A percentile compares a stretch with the other conserved stretches of the same genome.
Conservation (phyloP, 169 alveolate species). For the Plasmodium vivax region DNA sequence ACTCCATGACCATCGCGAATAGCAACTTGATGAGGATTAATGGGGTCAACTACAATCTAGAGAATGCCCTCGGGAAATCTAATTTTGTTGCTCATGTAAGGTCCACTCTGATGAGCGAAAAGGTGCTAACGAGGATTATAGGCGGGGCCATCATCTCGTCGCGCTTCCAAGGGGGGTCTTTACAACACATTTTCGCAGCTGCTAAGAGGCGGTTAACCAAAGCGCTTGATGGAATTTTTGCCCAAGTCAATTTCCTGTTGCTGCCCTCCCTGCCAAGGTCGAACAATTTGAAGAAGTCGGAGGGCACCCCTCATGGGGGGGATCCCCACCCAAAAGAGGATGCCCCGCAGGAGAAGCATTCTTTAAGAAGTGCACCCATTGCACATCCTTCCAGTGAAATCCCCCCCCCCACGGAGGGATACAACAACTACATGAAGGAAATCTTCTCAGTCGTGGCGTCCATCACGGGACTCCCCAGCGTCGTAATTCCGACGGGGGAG, state of each 20-base stretch:
- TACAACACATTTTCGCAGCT: background rate
- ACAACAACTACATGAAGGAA: constrained; percentile 64
- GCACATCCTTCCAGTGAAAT: no score
- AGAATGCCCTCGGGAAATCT: background rate
- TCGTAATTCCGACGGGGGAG: constrained; percentile 53
- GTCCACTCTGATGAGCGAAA: constrained; percentile 30
- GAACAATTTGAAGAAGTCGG: constrained; percentile 16
- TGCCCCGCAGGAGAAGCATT: background rate
- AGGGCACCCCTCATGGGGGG: background rate
- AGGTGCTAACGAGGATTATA: constrained; percentile 46
- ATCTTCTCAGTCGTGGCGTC: constrained; percentile 40
- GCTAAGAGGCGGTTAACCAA: background rate
- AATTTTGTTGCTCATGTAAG: constrained; percentile 18
- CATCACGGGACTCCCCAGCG: constrained; percentile 43
- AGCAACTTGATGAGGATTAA: constrained; percentile 44
- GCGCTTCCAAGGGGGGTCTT: background rate
- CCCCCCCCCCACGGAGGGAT: background rate
- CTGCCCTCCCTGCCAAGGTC: constrained; percentile 59
- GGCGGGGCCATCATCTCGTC: constrained; percentile 57
- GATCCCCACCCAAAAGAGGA: background rate
- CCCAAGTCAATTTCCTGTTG: constrained; percentile 18
- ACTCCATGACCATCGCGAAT: constrained; percentile 54
- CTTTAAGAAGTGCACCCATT: background rate
- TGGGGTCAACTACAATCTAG: constrained; percentile 55
- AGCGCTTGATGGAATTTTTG: background rate